Base-by-base conservation (phyloP, 2,329 filamentous ascomycete species). In the Alternaria sp. region DNA sequence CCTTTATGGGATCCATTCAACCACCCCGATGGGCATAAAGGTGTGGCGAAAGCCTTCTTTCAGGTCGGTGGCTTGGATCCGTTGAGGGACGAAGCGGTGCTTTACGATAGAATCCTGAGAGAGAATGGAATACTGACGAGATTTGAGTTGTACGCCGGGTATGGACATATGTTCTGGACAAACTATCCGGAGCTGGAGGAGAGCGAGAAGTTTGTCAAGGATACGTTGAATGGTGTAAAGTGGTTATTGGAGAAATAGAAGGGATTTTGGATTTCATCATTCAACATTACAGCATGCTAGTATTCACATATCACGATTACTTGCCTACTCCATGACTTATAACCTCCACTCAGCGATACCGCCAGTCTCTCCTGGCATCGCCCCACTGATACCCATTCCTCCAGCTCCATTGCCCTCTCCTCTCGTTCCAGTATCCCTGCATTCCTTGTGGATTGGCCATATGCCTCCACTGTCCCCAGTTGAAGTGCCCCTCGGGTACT, bases 41-140 rank as follows among this genome's bases (percentile, higher is more conserved):
- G 76, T 0, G 72, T 81, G 4, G 81, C 82, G 0, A 80, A 79
- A 30, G 79, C 80, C 0, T 81, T 80, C 59, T 83, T 85, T 64
- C 80, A 83, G 63, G 78, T 85, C 18, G 82, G 79, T 32, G 83
- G 83, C 0, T 69, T 80, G 62, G 84, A 85, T 69, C 82, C 83
- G 0, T 64, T 83, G 49, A 74, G 83, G 18, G 83, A 85, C 46
- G 83, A 85, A 62, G 82, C 79, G 2, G 72, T 85, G 34, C 66
- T 85, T 6, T 81, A 84, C 43, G 82, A 83, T 61, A 66, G 79
- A 18, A 47, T 78, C 9, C 55, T 83, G 61, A 71, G 78, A 46
- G 73, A 78, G 39, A 60, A 54, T 18, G 77, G 79, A 0, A 71
- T 81, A 14, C 62, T 77, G 65, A 82, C 80, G 22, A 79, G 79